phyloP scores from a whole-genome alignment of 2,329 filamentous ascomycete species.

The Geoglossum cookeanum region DNA sequence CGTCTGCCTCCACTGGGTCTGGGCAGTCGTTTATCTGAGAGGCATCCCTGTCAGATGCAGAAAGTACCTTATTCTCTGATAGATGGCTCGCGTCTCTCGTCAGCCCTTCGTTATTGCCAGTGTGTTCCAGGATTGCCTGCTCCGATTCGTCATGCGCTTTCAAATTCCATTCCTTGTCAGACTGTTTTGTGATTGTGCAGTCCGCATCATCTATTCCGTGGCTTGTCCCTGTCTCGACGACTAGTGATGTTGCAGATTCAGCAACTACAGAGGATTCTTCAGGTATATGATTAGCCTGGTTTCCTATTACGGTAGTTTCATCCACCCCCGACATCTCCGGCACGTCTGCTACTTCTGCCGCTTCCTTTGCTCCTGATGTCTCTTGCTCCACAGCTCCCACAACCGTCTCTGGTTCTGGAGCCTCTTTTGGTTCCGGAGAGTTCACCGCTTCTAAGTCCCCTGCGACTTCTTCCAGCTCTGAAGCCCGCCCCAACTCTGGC shows the following conservation, averaged over 20 bases:
- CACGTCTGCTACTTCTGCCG: neutral
- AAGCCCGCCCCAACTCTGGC: neutral
- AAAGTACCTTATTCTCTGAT: neutral
- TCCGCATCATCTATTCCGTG: neutral
- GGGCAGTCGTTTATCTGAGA: neutral
- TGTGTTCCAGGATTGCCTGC: neutral
- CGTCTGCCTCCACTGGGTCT: neutral
- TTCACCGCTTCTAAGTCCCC: too few relatives aligned
- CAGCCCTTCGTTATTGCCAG: neutral
- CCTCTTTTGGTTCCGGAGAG: neutral
- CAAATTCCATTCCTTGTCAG: neutral
- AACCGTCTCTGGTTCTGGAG: neutral
- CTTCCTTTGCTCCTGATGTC: neutral
- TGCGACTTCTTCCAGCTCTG: neutral
- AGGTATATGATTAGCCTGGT: neutral
- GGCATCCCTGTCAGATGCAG: neutral
- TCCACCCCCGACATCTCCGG: conserved; percentile 10
- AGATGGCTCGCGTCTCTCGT: neutral
- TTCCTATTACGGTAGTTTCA: neutral
- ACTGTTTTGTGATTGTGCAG: neutral
- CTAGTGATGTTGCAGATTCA: neutral
- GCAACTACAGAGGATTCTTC: neutral
- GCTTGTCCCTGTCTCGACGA: neutral
- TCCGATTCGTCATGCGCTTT: neutral
- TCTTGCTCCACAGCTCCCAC: neutral